phyloP scores from a whole-genome alignment of 2,329 filamentous ascomycete genomes.

The Didymella lethalis region DNA sequence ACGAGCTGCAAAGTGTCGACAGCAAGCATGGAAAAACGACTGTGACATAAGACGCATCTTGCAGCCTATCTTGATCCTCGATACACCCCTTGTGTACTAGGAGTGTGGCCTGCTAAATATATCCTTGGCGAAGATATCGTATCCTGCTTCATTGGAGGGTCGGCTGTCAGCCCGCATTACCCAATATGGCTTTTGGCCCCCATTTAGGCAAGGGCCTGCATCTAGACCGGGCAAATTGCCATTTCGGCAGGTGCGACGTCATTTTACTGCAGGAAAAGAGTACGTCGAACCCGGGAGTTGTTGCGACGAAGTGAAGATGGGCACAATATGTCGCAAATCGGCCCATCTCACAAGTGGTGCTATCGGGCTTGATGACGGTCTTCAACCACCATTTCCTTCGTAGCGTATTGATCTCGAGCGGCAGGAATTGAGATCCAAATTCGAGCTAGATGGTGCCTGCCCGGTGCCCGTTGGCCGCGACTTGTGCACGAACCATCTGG shows the following conservation, averaged over 20 bases:
- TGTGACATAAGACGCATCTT: not conserved
- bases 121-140: not conserved
- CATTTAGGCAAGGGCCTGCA: not conserved
- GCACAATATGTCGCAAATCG: not conserved
- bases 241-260: not conserved
- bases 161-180: not conserved
- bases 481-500: too few species aligned
- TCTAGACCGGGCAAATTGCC: not conserved
- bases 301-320: not conserved
- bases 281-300: not conserved
- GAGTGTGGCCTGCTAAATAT: not conserved
- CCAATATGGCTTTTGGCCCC: not conserved
- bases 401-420: not conserved
- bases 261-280: not conserved
- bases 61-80: not conserved
- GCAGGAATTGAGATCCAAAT: not conserved
- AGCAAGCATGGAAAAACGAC: not conserved
- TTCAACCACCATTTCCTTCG: not conserved
- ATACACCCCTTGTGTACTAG: not conserved
- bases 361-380: not conserved
- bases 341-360: not conserved
- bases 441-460: too few species aligned
- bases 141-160: not conserved
- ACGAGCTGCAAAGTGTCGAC: not conserved
- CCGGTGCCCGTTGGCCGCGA: too few species aligned